Evolutionary conservation across 768 basidiomycete species (phyloP).

Genomic region (Suillus luteus): DNA sequence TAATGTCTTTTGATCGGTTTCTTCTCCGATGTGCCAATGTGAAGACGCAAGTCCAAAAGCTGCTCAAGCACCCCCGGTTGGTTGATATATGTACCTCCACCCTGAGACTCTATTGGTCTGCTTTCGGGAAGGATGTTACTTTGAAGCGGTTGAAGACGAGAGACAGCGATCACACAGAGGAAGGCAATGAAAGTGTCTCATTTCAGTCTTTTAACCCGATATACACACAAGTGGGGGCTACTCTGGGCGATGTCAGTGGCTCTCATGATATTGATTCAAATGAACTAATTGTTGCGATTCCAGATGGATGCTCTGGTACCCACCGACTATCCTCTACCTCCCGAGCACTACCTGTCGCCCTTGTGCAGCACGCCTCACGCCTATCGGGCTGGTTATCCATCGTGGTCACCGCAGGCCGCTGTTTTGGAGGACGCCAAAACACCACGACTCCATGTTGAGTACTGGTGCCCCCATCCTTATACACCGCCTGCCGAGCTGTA

Average conservation of each 20-base stretch:
- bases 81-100: slow-evolving; percentile 36
- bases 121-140: slow-evolving; percentile 25
- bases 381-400: slow-evolving; percentile 15
- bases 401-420: background rate
- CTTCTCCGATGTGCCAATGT: slow-evolving; percentile 42
- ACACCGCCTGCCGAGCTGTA: slow-evolving; percentile 50
- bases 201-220: slow-evolving; percentile 19
- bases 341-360: slow-evolving; percentile 19
- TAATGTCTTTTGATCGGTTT: slow-evolving; percentile 49
- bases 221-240: slow-evolving; percentile 25
- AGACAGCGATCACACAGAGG: background rate
- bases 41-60: slow-evolving; percentile 36
- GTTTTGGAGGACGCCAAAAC: slow-evolving; percentile 1
- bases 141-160: slow-evolving; percentile 24
- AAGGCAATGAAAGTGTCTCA: background rate
- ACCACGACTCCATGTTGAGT: slow-evolving; percentile 15
- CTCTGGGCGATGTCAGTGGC: slow-evolving; percentile 41
- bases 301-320: slow-evolving; percentile 40
- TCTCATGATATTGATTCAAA: background rate
- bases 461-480: slow-evolving; percentile 33
- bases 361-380: slow-evolving; percentile 23
- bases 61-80: slow-evolving; percentile 45
- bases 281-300: background rate
- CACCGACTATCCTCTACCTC: slow-evolving; percentile 33
- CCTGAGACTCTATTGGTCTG: slow-evolving; percentile 22